Evolutionary conservation across 1,284 basidiomycete genomes (phyloP).

Genomic region (Moesziomyces antarcticus): DNA sequence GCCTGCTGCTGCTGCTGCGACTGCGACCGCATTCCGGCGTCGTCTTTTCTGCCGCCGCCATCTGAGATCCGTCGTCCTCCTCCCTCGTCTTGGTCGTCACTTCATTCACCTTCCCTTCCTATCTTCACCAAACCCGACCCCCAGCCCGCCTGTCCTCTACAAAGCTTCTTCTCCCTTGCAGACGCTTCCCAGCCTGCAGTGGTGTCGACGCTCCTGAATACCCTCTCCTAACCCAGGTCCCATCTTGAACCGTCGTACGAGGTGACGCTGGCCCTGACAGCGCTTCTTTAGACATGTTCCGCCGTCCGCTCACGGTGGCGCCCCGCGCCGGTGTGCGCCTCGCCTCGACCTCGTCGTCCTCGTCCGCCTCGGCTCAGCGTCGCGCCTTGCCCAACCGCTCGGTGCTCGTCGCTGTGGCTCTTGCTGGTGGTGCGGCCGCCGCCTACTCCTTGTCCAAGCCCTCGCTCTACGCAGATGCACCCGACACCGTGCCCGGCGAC

Average conservation of each 20-base stretch:
- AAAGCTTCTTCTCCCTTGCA: no score
- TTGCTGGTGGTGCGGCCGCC: conserved; percentile 41
- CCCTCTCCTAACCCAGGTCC: no score
- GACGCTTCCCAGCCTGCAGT: background rate
- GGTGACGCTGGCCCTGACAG: background rate
- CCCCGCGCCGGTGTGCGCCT: conserved; percentile 39
- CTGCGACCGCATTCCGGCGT: no score
- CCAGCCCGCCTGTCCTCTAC: no score
- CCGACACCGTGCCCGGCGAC: conserved; percentile 52
- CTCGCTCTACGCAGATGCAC: conserved; percentile 41
- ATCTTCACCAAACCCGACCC: no score
- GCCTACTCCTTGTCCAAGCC: conserved; percentile 26
- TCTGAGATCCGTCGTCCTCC: no score
- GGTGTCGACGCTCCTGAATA: background rate
- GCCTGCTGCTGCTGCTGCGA: no score
- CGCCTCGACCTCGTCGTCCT: conserved; percentile 39
- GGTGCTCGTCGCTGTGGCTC: conserved; percentile 24
- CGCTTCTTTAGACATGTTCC: conserved; percentile 31
- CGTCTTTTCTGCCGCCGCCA: no score
- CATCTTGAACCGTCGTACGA: background rate
- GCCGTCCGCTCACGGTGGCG: conserved; percentile 27
- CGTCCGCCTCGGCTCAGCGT: conserved; percentile 20
- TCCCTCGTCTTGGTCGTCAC: no score
- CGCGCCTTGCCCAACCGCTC: conserved; percentile 24
- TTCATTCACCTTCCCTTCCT: no score